phyloP scores from a whole-genome alignment of 2,329 filamentous ascomycete species.

The Pseudogymnoascus sp. region DNA sequence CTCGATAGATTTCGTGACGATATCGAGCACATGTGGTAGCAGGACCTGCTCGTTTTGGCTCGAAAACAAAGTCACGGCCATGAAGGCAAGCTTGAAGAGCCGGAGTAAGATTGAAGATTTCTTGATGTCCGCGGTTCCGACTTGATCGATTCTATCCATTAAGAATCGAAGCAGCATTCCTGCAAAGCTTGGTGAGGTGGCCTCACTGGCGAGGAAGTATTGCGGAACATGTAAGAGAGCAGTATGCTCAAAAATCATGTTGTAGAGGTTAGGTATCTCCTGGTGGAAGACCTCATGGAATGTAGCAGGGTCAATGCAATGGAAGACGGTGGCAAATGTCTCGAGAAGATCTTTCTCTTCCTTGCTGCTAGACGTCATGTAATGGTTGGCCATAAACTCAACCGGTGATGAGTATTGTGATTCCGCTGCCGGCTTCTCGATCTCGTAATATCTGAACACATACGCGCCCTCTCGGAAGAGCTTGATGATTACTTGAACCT shows the following conservation, averaged over 20 bases:
- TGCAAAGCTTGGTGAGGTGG: conserved; percentile 93
- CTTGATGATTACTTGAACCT: conserved; percentile 93
- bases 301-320: conserved; percentile 94
- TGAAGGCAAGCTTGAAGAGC: conserved; percentile 96
- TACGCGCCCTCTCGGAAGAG: conserved; percentile 93
- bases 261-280: conserved; percentile 92
- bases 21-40: conserved; percentile 90
- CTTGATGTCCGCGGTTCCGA: conserved; percentile 83
- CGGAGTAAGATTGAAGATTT: conserved; percentile 88
- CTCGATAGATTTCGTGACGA: conserved; percentile 95
- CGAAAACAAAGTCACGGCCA: conserved; percentile 96
- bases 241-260: conserved; percentile 96
- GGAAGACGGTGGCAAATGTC: conserved; percentile 96
- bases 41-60: conserved; percentile 92
- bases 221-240: conserved; percentile 91
- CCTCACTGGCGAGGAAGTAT: conserved; percentile 97
- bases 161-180: conserved; percentile 96
- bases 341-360: conserved; percentile 97
- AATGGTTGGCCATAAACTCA: conserved; percentile 89
- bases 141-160: conserved; percentile 93
- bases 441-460: conserved; percentile 94
- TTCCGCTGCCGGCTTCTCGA: conserved; percentile 69
- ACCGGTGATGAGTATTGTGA: conserved; percentile 71
- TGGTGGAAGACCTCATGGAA: conserved; percentile 98
- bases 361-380: conserved; percentile 86